phyloP scores from a whole-genome alignment of 495 filamentous ascomycete species.

The Astrocystis sublimbata region DNA sequence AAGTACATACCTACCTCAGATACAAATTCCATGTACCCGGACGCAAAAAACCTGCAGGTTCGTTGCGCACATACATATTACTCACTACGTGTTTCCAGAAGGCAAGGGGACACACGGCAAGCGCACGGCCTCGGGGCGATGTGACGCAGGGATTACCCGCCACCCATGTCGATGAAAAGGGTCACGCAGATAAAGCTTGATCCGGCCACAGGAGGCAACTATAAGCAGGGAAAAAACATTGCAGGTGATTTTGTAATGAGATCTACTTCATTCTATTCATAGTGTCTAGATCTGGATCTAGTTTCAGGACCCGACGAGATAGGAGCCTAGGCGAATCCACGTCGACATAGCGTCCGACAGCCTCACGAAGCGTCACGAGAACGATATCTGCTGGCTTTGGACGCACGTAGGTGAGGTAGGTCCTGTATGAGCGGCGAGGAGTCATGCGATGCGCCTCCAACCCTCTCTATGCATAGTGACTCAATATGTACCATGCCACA shows the following conservation, averaged over 20 bases:
- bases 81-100: not conserved
- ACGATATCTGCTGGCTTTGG: not conserved
- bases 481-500: no score
- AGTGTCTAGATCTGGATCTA: not conserved
- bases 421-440: not conserved
- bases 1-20: no score
- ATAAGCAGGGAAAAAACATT: not conserved
- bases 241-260: not conserved
- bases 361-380: not conserved
- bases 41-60: not conserved
- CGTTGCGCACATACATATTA: no score
- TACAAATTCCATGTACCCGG: no score
- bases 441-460: constrained; percentile 1
- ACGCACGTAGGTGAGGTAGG: not conserved
- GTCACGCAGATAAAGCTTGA: not conserved
- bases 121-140: not conserved
- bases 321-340: not conserved
- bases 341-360: not conserved
- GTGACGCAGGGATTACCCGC: not conserved
- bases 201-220: not conserved
- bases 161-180: not conserved
- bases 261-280: not conserved
- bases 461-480: no score
- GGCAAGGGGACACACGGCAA: not conserved
- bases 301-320: not conserved